Evolutionary conservation across 805 yeast genomes (phyloP), one percentile per base, ranked within the genome.

Genomic region (Ogataea thermomethanolica): DNA sequence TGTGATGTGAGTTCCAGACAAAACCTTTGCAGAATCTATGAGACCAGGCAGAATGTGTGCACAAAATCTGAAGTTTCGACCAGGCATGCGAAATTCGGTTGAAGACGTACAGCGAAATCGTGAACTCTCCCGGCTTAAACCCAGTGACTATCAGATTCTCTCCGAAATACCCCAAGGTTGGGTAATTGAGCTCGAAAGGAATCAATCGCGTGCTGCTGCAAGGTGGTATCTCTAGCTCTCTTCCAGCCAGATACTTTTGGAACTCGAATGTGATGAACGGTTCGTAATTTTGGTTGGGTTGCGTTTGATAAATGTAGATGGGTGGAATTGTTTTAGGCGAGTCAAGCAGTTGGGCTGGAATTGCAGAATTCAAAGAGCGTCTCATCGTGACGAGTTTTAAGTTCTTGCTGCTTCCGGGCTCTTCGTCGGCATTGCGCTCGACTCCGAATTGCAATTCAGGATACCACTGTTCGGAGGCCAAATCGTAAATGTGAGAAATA

Each of bases 1-100:
- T 79, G 54, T 84, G 91, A 58, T 84, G 95, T 1, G 90, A 81
- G 24, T 73, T 73, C 95, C 95, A 84, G 1, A 78, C 78, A 59
- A 74, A 79, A 0, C 84, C 78, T 46, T 78, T 80, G 76, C 85
- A 78, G 36, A 81, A 70, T 37, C 82, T 64, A 52, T 81, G 85
- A 2, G 74, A 67, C 23, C 73, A 73, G 24, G 69, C 63, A 34
- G 71, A 74, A 47, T 75, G 79, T 34, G 72, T 69, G 50, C 81
- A 67, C 56, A 71, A 67, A 29, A 71, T 70, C 11, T 76, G 80
- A 17, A 84, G 59, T 40, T 79, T 65, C 0, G 84, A 74, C 90
- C 91, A 84, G 47, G 74, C 74, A 1, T 71, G 70, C 0, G 83
- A 69, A 0, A 77, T 75, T 22, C 65, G 67, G 58, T 78, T 76